phyloP scores from a whole-genome alignment of 2,329 filamentous ascomycete genomes.

The Pleurostoma richardsiae region DNA sequence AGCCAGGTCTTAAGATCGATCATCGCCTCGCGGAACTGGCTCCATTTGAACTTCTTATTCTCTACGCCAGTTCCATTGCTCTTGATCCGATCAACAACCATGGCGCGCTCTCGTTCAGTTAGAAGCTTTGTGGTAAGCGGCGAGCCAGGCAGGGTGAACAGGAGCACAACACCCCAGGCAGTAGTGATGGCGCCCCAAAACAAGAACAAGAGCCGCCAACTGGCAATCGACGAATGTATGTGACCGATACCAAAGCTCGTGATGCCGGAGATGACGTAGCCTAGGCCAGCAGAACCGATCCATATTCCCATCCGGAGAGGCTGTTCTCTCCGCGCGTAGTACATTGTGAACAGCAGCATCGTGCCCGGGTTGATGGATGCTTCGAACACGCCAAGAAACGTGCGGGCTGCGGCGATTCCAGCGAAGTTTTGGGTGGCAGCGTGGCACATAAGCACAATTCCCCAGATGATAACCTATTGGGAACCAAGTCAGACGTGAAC shows the following conservation, averaged over 20 bases:
- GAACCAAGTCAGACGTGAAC: not conserved
- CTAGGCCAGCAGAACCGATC: not conserved
- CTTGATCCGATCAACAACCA: conserved; percentile 22
- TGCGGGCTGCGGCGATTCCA: conserved; percentile 2
- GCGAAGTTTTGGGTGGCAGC: conserved; percentile 14
- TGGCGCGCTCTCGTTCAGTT: conserved; percentile 17
- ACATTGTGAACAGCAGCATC: conserved; percentile 16
- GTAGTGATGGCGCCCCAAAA: conserved; percentile 26
- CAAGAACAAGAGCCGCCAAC: conserved; percentile 28
- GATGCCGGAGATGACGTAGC: not conserved
- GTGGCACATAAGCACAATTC: conserved; percentile 1
- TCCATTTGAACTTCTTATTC: conserved; percentile 19
- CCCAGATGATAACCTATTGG: conserved; percentile 2
- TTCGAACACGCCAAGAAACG: conserved; percentile 7
- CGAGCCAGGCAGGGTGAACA: conserved; percentile 13
- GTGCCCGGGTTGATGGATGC: conserved; percentile 8
- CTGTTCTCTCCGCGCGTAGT: conserved; percentile 24
- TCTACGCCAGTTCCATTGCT: conserved; percentile 28
- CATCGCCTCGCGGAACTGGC: conserved; percentile 24
- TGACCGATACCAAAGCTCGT: conserved; percentile 26
- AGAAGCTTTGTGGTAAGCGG: conserved; percentile 15
- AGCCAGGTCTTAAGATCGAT: conserved; percentile 22
- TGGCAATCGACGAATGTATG: conserved; percentile 15
- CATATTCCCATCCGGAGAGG: conserved; percentile 17
- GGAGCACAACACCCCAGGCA: conserved; percentile 17